Evolutionary conservation across 208 protist genomes (phyloP), one percentile per base, ranked within the genome.

Genomic region (Herpetomonas samuelpessoai): DNA sequence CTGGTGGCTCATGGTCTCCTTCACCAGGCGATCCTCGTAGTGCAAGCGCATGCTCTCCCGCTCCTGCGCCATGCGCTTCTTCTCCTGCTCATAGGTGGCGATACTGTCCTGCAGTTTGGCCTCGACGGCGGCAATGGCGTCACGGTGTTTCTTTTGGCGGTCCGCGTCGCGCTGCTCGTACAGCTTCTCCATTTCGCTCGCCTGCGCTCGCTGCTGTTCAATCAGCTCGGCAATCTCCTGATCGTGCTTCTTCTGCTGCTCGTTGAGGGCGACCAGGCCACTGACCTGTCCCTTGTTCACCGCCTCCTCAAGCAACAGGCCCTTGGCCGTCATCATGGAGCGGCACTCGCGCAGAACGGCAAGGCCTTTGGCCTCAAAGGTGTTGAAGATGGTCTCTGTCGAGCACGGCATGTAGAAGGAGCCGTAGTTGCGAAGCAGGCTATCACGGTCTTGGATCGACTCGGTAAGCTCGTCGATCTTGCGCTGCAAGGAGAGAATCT

Each of bases 1-100:
- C 21, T 79, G 64, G 45, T 70, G 81, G 24, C 65, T 47, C 19
- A 60, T 45, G 25, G 70, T 58, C 29, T 53, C 57, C 19, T 63
- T 59, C 2, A 47, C 38, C 16, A 81, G 31, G 24, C 72, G 57
- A 25, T 81, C 69, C 28, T 77, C 72, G 68, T 82, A 76, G 35
- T 29, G 46, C 10, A 68, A 53, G 48, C 68, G 66, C 65, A 76
- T 62, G 35, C 39, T 71, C 21, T 80, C 69, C 21, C 31, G 47
- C 44, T 75, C 71, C 16, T 60, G 59, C 1, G 27, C 50, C 49
- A 65, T 38, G 45, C 68, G 61, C 27, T 72, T 75, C 50, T 60
- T 61, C 60, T 81, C 79, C 39, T 59, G 25, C 12, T 79, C 71
- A 28, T 60, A 78, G 24, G 65, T 49, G 0, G 66, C 62, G 2